Percentiles rank a stretch among this genome's conserved stretches.
These are phyloP conservation scores for Aspergillus fijiensis DNA, from an alignment of 2,329 filamentous ascomycete species.

Conservation along the genomic window DNA sequence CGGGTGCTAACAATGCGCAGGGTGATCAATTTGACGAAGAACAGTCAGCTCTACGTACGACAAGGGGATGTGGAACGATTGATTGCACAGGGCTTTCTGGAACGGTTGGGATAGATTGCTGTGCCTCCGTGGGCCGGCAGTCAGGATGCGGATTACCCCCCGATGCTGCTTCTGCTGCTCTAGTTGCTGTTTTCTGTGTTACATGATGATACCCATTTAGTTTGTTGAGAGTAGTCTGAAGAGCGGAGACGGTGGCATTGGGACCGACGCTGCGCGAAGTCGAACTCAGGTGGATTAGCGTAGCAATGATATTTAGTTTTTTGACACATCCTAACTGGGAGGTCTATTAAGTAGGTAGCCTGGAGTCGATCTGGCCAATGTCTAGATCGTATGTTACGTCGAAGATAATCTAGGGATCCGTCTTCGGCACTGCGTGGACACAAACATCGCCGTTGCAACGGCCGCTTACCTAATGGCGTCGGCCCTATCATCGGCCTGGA, in stretches of 20 bases:
- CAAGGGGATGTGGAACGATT: conserved; percentile 93
- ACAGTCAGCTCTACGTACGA: conserved; percentile 95
- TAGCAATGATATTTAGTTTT: not conserved
- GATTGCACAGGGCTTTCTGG: conserved; percentile 91
- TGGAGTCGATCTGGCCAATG: not conserved
- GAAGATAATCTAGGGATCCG: not conserved
- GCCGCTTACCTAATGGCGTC: not conserved
- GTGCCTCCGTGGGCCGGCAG: not conserved
- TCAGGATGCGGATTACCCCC: not conserved
- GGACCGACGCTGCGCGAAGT: not conserved
- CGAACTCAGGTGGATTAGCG: not conserved
- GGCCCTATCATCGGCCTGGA: conserved; percentile 4
- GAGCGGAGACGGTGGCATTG: not conserved
- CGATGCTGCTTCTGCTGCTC: conserved; percentile 1
- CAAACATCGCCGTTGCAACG: not conserved
- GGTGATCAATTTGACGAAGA: conserved; percentile 93
- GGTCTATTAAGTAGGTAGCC: not conserved
- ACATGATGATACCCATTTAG: conserved; percentile 23
- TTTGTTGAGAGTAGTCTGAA: conserved; percentile 4
- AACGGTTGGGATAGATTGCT: conserved; percentile 71
- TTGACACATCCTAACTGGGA: not conserved
- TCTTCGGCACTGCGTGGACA: not conserved
- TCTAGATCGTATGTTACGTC: not conserved
- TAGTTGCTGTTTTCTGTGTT: conserved; percentile 10
- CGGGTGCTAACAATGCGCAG: conserved; percentile 49